phyloP scores from a whole-genome alignment of 768 basidiomycete genomes.

The Rhizopogon vinicolor region DNA sequence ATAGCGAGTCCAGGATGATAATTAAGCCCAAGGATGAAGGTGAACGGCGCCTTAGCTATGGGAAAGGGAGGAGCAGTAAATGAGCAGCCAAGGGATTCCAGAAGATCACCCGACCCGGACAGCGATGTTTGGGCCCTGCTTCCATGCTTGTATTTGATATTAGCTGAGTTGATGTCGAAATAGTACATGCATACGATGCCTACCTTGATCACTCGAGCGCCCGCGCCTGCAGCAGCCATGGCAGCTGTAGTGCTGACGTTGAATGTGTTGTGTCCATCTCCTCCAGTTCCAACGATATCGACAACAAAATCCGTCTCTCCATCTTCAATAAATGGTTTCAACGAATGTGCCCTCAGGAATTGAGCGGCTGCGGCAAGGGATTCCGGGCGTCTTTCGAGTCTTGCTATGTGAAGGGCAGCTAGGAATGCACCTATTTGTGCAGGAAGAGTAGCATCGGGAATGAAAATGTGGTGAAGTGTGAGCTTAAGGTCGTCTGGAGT shows the following conservation, averaged over 20 bases:
- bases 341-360: constrained; percentile 64
- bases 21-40: constrained; percentile 90
- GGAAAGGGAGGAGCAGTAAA: constrained; percentile 54
- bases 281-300: constrained; percentile 43
- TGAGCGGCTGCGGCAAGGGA: constrained; percentile 76
- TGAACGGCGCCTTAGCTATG: constrained; percentile 73
- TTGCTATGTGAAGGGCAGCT: constrained; percentile 76
- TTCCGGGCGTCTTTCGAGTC: constrained; percentile 71
- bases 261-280: constrained; percentile 94
- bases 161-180: background rate
- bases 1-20: constrained; percentile 85
- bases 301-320: constrained; percentile 67
- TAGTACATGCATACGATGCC: constrained; percentile 12
- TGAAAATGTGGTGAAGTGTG: constrained; percentile 73
- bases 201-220: constrained; percentile 91
- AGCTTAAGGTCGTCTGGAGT: constrained; percentile 64
- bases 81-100: constrained; percentile 76
- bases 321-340: constrained; percentile 57
- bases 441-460: constrained; percentile 56
- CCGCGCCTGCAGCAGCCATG: constrained; percentile 91
- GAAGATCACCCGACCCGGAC: constrained; percentile 90
- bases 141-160: constrained; percentile 63
- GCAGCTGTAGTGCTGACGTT: constrained; percentile 96
- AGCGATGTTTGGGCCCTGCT: constrained; percentile 88
- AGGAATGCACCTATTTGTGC: constrained; percentile 89